These are phyloP conservation scores for Sungouiella blattae DNA, from an alignment of 805 yeast genomes.

Conservation along the genomic window DNA sequence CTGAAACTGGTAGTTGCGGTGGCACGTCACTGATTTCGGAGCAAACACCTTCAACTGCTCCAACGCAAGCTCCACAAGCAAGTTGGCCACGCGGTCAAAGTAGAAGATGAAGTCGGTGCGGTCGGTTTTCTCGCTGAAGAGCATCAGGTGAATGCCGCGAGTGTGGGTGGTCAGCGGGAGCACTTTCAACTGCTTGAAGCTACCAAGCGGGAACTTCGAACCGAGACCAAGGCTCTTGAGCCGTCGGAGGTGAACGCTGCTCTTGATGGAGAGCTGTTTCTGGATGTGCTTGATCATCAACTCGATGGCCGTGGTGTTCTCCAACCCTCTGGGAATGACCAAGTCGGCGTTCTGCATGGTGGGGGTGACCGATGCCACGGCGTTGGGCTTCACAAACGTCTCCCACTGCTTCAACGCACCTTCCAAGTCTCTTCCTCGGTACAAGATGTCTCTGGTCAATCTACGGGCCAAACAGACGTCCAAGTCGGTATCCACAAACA, in stretches of 20 bases:
- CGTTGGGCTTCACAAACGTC: constrained; percentile 86
- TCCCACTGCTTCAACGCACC: constrained; percentile 92
- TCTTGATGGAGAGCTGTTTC: constrained; percentile 64
- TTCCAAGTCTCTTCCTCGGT: constrained; percentile 77
- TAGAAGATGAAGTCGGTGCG: constrained; percentile 82
- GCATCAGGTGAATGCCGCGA: constrained; percentile 64
- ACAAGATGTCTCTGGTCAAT: constrained; percentile 78
- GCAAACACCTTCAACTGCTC: constrained; percentile 45
- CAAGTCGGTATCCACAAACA: constrained; percentile 90
- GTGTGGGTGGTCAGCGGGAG: constrained; percentile 62
- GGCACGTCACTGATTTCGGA: constrained; percentile 27
- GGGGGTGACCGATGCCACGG: constrained; percentile 69
- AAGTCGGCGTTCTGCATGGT: constrained; percentile 79
- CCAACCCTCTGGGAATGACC: constrained; percentile 87
- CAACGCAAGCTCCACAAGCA: constrained; percentile 65
- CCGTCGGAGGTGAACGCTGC: constrained; percentile 62
- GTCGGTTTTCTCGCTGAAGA: constrained; percentile 51
- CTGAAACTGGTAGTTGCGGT: constrained; percentile 14
- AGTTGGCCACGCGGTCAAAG: constrained; percentile 76
- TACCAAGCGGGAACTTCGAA: constrained; percentile 26
- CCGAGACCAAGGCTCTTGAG: constrained; percentile 54
- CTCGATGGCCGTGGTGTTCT: constrained; percentile 74
- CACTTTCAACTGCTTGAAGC: constrained; percentile 29
- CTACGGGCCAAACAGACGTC: constrained; percentile 91
- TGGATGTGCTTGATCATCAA: constrained; percentile 76